Evolutionary conservation across 73 alveolate species (phyloP), one percentile per base, ranked within the genome.

Genomic region (Blepharisma japonicum): DNA sequence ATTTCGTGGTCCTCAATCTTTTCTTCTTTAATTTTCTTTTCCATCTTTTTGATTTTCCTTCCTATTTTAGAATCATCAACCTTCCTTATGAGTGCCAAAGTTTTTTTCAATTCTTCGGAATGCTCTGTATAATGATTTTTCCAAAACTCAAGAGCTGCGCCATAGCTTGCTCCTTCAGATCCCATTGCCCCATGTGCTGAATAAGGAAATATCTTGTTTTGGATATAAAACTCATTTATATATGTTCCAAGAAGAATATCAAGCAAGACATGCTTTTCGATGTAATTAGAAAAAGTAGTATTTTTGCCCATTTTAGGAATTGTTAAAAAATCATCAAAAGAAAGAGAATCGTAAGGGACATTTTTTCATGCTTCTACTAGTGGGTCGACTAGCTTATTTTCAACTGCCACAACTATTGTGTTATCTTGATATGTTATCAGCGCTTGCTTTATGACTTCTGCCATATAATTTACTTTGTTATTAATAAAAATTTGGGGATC

Each of bases 351-450:
- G 27, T 55, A 49, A 6, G 56, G 56, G 42, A 87, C 78, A 18
- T 42, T 49, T 50, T 68, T 68, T 91, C 94, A 87, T 14, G 45
- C 77, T 5, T 87, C 88, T 66, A 68, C 89, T 1, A 87, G 27
- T 46, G 54, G 55, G 20, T 87, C 84, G 18, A 85, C 25, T 32
- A 70, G 32, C 21, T 77, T 81, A 45, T 55, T 45, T 56, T 87
- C 94, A n/a, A 87, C 87, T 6, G 83, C 80, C 39, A 88, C 94
- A 0, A 83, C 83, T 6, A 87, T 68, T 45, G 80, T 32, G 45
- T 55, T 68, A 39, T 55, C 9, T 32, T 32, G 42, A 3, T 32
- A 32, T n/a, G 77, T 76, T 3, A n/a, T 38, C 7, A 88, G 81
- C 6, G 54, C 23, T 46, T 87, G 72, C 45, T 89, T 66, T 0